Evolutionary conservation across 2,329 filamentous ascomycete genomes (phyloP).

Genomic region (Thermothelomyces thermophilus): DNA sequence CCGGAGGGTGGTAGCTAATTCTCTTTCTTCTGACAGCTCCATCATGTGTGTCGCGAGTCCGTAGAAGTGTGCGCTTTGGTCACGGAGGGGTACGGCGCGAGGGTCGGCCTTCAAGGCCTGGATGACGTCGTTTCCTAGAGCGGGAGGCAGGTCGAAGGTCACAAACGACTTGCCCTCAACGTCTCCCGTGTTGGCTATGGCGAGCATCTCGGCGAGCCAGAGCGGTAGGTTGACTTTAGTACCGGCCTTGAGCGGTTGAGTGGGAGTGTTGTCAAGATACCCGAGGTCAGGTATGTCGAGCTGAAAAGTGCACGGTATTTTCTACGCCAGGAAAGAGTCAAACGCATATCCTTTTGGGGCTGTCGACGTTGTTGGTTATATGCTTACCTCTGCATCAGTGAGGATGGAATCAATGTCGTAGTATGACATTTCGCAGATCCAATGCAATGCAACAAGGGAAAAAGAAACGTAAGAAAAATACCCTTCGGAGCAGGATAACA

Average conservation of each 20-base stretch:
- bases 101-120: conserved; percentile 90
- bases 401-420: conserved; percentile 81
- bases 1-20: conserved; percentile 67
- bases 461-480: too few relatives aligned
- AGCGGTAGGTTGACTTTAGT: conserved; percentile 78
- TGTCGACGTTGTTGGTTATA: too few relatives aligned
- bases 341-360: neutral
- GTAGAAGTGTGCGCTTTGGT: conserved; percentile 83
- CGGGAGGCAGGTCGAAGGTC: conserved; percentile 72
- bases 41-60: conserved; percentile 76
- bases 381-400: conserved; percentile 67
- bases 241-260: conserved; percentile 65
- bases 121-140: conserved; percentile 71
- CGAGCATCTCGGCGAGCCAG: conserved; percentile 93
- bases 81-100: conserved; percentile 73
- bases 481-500: neutral
- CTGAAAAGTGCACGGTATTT: conserved; percentile 93
- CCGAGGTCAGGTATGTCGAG: conserved; percentile 81
- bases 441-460: too few relatives aligned
- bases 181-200: conserved; percentile 51
- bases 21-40: conserved; percentile 78
- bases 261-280: conserved; percentile 77
- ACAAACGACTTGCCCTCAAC: conserved; percentile 52
- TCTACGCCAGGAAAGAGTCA: conserved; percentile 44
- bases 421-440: conserved; percentile 54